These are phyloP conservation scores for Chionographis japonica DNA, from an alignment of 106 monocot genomes.

Conservation along the genomic window DNA sequence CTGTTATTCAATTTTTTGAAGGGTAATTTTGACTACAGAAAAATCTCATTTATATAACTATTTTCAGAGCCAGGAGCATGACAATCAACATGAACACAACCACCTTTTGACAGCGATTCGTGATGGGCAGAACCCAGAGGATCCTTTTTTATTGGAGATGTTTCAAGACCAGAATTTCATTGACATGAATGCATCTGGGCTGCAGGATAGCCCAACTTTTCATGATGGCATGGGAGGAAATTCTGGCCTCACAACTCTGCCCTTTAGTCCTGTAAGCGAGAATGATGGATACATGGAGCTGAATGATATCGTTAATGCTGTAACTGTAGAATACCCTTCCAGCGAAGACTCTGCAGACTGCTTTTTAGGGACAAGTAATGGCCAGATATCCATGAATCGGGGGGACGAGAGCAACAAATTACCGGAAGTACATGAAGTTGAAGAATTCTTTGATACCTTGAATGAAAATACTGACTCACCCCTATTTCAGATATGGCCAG, in stretches of 20 bases:
- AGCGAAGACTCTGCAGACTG: background rate
- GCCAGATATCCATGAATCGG: conserved; percentile 3
- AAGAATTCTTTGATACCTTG: conserved; percentile 17
- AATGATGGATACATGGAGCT: conserved; percentile 34
- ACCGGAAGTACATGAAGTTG: conserved; percentile 2
- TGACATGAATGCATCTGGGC: conserved; percentile 11
- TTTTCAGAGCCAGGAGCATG: conserved; percentile 3
- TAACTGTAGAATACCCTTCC: background rate
- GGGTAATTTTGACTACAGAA: too few relatives aligned
- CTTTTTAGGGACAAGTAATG: background rate
- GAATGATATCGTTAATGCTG: conserved; percentile 18
- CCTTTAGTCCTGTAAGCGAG: conserved; percentile 1
- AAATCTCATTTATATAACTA: background rate
- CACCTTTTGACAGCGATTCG: background rate
- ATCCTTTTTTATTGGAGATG: conserved; percentile 7
- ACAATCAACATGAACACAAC: background rate
- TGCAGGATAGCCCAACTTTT: background rate
- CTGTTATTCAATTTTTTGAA: too few relatives aligned
- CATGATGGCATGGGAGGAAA: conserved; percentile 1
- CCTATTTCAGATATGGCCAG: conserved; percentile 2
- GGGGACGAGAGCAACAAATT: conserved; percentile 2
- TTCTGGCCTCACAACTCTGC: background rate
- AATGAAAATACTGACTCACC: conserved; percentile 6
- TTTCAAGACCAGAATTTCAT: conserved; percentile 8
- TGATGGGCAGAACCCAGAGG: conserved; percentile 12